Evolutionary conservation across 2,329 filamentous ascomycete genomes (phyloP), one percentile per base, ranked within the genome.

Genomic region (Tolypocladium paradoxum): DNA sequence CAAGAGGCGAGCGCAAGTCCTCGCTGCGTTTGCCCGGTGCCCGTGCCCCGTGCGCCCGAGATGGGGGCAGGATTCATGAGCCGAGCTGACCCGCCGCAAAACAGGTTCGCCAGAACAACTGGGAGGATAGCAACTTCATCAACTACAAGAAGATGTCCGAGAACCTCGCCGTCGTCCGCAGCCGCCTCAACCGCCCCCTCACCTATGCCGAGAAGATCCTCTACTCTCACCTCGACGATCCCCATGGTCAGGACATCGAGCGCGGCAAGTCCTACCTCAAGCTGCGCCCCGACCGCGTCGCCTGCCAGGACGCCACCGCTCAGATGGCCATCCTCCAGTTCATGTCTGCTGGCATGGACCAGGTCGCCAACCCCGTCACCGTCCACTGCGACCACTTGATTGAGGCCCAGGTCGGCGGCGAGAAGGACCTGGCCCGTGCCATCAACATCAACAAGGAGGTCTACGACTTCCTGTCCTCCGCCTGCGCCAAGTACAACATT

Each of bases 261-360:
- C 90, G 93, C 71, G 93, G 93, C 68, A 83, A 83, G 65, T 96
- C 91, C 56, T 97, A 99, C 76, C 84, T 99, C 62, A 96, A 92
- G 79, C 85, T 99, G 63, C 88, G 93, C 61, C 93, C 93, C 54
- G 93, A 99, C 71, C 89, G 93, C 73, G 93, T 99, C 66, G 93
- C 93, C 73, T 97, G 93, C 81, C 93, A 99, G 80, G 93, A 99
- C 82, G 93, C 93, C 70, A 97, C 93, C 56, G 93, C 93, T 59
- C 93, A 99, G 82, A 99, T 99, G 93, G 93, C 93, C 60, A 96
- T 99, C 63, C 82, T 99, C 55, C 93, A 99, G 79, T 99, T 99
- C 83, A 99, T 99, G 91, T 96, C 90, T 53, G 92, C 93, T 56
- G 92, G 92, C 71, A 92, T 99, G 89, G 88, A 90, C 61, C 85